Base-by-base conservation (phyloP, 208 protist genomes). In the Tetramitus jugosus region DNA sequence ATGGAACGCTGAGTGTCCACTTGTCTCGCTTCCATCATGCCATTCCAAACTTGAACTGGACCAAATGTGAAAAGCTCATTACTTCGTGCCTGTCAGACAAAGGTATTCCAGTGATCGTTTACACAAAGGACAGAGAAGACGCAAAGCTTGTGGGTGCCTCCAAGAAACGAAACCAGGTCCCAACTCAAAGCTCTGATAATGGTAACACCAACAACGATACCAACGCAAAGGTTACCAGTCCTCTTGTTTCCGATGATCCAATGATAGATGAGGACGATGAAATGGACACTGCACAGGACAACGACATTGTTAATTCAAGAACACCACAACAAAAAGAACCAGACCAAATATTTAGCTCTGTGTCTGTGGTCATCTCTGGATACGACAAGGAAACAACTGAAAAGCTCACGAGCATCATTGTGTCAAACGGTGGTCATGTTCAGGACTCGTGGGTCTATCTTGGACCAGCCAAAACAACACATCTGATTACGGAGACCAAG, bases 71-170 rank as follows among this genome's bases (percentile, higher is more conserved):
- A 53, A 2, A 74, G n/a, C 4, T 35, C 23, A 29, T 74, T 8
- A 45, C 46, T 39, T 26, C 33, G 33, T 39, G 33, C 53, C 1
- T 74, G 3, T 14, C 26, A 33, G 26, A 49, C 23, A 74, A 49
- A 14, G 42, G 42, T 26, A 39, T 74, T 37, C 0, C 23, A 10
- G 39, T 74, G 7, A 43, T 37, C 23, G 42, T 74, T 17, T 74
- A 74, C 20, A 74, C 67, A 39, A 74, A 53, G n/a, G 67, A 74
- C 53, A 31, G 42, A 37, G 42, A 74, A 39, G 67, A 74, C 37
- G 37, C 46, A 43, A 39, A 53, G 33, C n/a, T 20, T 10, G 26
- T 49, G 17, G 39, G 2, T 26, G 42, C 46, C 20, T 37, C 17
- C 2, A 68, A 43, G 42, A 4, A 42, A 43, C 14, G 4, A 17